These are phyloP conservation scores for Phyllosticta citribraziliensis DNA, from an alignment of 2,329 filamentous ascomycete genomes.

Conservation along the genomic window DNA sequence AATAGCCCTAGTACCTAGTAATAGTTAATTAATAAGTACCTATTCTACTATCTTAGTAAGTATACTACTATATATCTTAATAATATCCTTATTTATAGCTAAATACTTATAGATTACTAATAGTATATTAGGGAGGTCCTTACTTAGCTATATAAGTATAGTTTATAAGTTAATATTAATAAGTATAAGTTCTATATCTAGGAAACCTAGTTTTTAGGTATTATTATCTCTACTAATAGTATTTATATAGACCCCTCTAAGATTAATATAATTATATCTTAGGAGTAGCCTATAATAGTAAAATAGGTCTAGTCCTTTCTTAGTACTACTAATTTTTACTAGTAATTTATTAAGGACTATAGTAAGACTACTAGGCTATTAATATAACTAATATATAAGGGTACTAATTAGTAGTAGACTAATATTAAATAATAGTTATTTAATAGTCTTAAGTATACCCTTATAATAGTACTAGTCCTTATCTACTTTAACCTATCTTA, in stretches of 20 bases:
- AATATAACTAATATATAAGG: background rate
- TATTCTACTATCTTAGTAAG: conserved; percentile 11
- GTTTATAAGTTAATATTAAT: conserved; percentile 10
- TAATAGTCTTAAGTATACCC: background rate
- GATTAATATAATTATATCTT: conserved; percentile 7
- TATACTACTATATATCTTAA: conserved; percentile 13
- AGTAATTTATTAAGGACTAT: background rate
- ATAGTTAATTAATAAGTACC: conserved; percentile 12
- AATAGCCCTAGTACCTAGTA: conserved; percentile 13
- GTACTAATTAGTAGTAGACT: background rate
- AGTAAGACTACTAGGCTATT: background rate
- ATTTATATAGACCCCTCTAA: conserved; percentile 11
- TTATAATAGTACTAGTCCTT: background rate
- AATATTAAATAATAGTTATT: background rate
- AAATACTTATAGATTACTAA: conserved; percentile 6
- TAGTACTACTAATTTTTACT: conserved; percentile 12
- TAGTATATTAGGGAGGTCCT: conserved; percentile 7
- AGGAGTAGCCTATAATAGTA: background rate
- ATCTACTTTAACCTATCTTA: background rate
- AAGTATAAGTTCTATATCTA: conserved; percentile 9
- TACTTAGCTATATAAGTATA: background rate
- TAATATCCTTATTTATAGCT: conserved; percentile 14
- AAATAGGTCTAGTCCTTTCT: conserved; percentile 10
- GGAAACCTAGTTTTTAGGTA: conserved; percentile 9
- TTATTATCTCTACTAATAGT: conserved; percentile 11